Evolutionary conservation across 2,329 filamentous ascomycete species (phyloP).

Genomic region (Fusarium paranaense): DNA sequence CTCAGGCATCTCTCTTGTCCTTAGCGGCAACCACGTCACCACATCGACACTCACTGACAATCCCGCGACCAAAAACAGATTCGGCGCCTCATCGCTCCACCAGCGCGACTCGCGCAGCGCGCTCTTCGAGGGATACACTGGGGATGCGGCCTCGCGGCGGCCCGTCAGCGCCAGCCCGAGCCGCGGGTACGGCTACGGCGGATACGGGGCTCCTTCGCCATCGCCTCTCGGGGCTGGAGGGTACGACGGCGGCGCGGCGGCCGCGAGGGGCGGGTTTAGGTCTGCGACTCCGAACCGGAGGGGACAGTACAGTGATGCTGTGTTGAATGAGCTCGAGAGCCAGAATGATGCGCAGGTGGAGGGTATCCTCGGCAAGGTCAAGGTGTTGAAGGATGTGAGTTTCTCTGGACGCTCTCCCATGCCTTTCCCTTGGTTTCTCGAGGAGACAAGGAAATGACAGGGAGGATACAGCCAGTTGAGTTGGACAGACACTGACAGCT

Average conservation of each 20-base stretch:
- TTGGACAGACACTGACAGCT: slow-evolving; percentile 9
- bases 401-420: not conserved
- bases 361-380: slow-evolving; percentile 91
- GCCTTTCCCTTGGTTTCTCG: not conserved
- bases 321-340: slow-evolving; percentile 92
- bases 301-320: slow-evolving; percentile 92
- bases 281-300: slow-evolving; percentile 79
- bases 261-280: slow-evolving; percentile 56
- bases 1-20: not conserved
- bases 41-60: slow-evolving; percentile 13
- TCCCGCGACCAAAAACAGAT: slow-evolving; percentile 58
- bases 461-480: not conserved
- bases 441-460: not conserved
- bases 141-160: slow-evolving; percentile 54
- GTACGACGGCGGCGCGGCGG: slow-evolving; percentile 6
- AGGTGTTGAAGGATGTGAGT: slow-evolving; percentile 87
- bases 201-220: slow-evolving; percentile 43
- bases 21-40: slow-evolving; percentile 13
- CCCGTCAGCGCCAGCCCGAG: slow-evolving; percentile 60
- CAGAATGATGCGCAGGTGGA: slow-evolving; percentile 93
- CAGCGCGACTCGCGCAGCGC: slow-evolving; percentile 79
- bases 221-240: slow-evolving; percentile 30
- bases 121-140: slow-evolving; percentile 80
- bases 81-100: slow-evolving; percentile 75
- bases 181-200: slow-evolving; percentile 62